Conservation (phyloP, 768 basidiomycete species). For the Termitomyces sp. region DNA sequence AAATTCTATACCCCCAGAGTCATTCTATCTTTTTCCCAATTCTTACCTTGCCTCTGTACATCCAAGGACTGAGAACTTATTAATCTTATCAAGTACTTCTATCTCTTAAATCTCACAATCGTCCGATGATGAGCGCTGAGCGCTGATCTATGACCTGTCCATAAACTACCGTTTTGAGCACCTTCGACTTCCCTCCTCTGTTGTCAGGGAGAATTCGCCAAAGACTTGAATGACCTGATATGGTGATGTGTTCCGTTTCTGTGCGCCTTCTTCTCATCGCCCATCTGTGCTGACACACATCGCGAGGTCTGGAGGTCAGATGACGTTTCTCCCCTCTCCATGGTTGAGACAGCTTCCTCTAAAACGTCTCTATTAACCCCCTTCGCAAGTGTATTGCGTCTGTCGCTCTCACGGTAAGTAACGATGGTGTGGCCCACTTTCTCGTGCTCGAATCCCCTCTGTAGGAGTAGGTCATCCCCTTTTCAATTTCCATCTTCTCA, state of each 20-base stretch:
- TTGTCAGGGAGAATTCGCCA: no score
- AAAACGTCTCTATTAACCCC: not conserved
- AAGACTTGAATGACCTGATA: not conserved
- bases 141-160: not conserved
- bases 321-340: not conserved
- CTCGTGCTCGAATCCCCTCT: not conserved
- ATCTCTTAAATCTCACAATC: no score
- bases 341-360: not conserved
- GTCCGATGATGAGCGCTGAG: no score
- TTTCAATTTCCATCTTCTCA: not conserved
- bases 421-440: not conserved
- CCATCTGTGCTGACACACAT: not conserved
- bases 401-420: no score
- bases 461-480: not conserved
- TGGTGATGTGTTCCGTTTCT: not conserved
- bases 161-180: not conserved
- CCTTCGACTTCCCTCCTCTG: not conserved
- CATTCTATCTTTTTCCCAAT: not conserved
- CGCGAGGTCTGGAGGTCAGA: no score
- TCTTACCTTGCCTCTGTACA: not conserved
- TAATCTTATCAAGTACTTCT: not conserved
- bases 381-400: no score
- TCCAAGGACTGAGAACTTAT: not conserved
- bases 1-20: not conserved
- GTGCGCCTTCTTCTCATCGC: no score